These are phyloP conservation scores for Puccinia coronata DNA, from an alignment of 1,284 basidiomycete species.

Conservation along the genomic window DNA sequence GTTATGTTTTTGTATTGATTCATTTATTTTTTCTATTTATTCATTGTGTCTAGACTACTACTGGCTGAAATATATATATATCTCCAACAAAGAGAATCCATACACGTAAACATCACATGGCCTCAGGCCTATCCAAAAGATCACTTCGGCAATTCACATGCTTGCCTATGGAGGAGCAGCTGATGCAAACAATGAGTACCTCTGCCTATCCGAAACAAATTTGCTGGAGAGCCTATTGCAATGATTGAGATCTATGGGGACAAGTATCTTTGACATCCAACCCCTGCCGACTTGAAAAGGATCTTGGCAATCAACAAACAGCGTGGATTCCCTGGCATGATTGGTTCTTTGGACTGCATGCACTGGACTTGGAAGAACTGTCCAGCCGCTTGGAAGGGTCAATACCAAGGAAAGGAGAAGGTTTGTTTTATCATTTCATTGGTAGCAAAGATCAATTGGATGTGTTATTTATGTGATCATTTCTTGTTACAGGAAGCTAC, in stretches of 20 bases:
- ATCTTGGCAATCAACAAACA: background rate
- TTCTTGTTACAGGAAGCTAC: background rate
- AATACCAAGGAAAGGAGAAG: slow-evolving; percentile 17
- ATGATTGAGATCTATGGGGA: background rate
- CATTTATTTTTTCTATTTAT: too few relatives aligned
- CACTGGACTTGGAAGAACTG: slow-evolving; percentile 26
- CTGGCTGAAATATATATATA: too few relatives aligned
- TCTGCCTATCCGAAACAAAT: background rate
- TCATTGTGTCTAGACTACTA: too few relatives aligned
- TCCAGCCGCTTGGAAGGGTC: background rate
- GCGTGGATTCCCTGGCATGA: slow-evolving; percentile 17
- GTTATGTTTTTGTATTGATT: too few relatives aligned
- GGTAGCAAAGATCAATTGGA: too few relatives aligned
- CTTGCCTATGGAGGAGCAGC: too few relatives aligned
- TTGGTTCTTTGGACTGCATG: slow-evolving; percentile 25
- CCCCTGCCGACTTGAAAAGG: background rate
- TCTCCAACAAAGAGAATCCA: too few relatives aligned
- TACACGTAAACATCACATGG: too few relatives aligned
- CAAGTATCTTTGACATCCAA: background rate
- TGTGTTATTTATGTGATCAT: too few relatives aligned
- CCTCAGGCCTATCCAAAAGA: background rate
- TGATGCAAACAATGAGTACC: slow-evolving; percentile 1
- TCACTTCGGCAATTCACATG: slow-evolving; percentile 1
- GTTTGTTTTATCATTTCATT: background rate
- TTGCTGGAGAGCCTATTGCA: background rate